Conservation (phyloP, 2,329 filamentous ascomycete species). For the Chlorencoelia australis region DNA sequence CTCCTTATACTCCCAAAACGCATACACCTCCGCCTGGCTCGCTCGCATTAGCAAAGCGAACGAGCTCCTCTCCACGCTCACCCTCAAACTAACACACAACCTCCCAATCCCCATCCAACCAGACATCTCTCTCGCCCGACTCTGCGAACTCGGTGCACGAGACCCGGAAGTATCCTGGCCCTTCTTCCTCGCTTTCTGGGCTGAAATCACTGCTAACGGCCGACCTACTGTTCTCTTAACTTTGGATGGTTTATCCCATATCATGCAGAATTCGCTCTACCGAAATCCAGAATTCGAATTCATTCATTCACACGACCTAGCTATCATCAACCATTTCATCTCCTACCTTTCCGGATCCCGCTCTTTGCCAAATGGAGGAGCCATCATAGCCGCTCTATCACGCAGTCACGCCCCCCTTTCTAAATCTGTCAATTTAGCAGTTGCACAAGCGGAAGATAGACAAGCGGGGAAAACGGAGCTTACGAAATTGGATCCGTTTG, state of each 20-base stretch:
- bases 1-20: slow-evolving; percentile 64
- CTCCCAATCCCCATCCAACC: slow-evolving; percentile 49
- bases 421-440: slow-evolving; percentile 57
- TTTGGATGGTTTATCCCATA: slow-evolving; percentile 70
- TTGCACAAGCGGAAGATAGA: slow-evolving; percentile 45
- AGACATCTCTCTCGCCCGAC: slow-evolving; percentile 52
- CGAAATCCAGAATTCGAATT: slow-evolving; percentile 56
- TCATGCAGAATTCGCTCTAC: slow-evolving; percentile 73
- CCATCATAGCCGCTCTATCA: slow-evolving; percentile 65
- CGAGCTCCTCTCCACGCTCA: slow-evolving; percentile 47
- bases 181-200: slow-evolving; percentile 72
- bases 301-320: slow-evolving; percentile 80
- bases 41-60: slow-evolving; percentile 66
- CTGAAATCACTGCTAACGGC: slow-evolving; percentile 54
- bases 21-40: slow-evolving; percentile 67
- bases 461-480: slow-evolving; percentile 28
- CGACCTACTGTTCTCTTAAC: slow-evolving; percentile 54
- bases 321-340: slow-evolving; percentile 64
- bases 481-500: slow-evolving; percentile 42
- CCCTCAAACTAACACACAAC: slow-evolving; percentile 40
- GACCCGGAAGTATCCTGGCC: slow-evolving; percentile 72
- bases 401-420: slow-evolving; percentile 57
- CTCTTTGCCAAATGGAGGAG: slow-evolving; percentile 60
- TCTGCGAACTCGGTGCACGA: slow-evolving; percentile 58
- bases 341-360: slow-evolving; percentile 56